phyloP scores from a whole-genome alignment of 2,329 filamentous ascomycete genomes.

The Talaromyces sp. region DNA sequence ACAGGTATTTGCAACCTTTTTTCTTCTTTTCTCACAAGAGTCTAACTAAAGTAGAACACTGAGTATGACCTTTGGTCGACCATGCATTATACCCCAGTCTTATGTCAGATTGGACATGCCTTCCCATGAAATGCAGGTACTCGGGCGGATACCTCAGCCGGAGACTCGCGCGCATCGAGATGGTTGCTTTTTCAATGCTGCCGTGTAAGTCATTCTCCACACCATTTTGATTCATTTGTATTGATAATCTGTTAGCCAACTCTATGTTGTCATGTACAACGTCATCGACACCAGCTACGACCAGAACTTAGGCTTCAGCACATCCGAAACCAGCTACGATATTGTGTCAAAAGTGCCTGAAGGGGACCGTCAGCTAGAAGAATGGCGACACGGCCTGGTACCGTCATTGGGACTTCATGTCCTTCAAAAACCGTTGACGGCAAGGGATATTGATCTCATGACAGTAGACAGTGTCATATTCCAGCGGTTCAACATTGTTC shows the following conservation, averaged over 20 bases:
- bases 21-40: not conserved
- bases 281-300: slow-evolving; percentile 42
- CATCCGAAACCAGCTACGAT: slow-evolving; percentile 19
- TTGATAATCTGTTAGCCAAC: slow-evolving; percentile 14
- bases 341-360: slow-evolving; percentile 33
- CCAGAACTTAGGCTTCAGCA: slow-evolving; percentile 39
- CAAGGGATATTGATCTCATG: slow-evolving; percentile 9
- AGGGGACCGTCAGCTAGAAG: slow-evolving; percentile 35
- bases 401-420: slow-evolving; percentile 21
- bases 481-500: slow-evolving; percentile 39
- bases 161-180: slow-evolving; percentile 12
- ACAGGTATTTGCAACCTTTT: slow-evolving; percentile 29
- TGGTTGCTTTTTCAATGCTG: slow-evolving; percentile 19
- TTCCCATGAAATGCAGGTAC: slow-evolving; percentile 5
- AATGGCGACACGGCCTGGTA: slow-evolving; percentile 36
- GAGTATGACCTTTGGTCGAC: slow-evolving; percentile 51
- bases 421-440: slow-evolving; percentile 17
- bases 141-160: not conserved
- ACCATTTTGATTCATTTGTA: not conserved
- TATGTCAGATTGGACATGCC: slow-evolving; percentile 40
- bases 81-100: slow-evolving; percentile 42
- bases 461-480: slow-evolving; percentile 11
- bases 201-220: slow-evolving; percentile 17
- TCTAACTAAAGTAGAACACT: slow-evolving; percentile 30
- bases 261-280: slow-evolving; percentile 27